These are phyloP conservation scores for Linum tenue DNA, from an alignment of 345 rosid genomes.

Conservation along the genomic window DNA sequence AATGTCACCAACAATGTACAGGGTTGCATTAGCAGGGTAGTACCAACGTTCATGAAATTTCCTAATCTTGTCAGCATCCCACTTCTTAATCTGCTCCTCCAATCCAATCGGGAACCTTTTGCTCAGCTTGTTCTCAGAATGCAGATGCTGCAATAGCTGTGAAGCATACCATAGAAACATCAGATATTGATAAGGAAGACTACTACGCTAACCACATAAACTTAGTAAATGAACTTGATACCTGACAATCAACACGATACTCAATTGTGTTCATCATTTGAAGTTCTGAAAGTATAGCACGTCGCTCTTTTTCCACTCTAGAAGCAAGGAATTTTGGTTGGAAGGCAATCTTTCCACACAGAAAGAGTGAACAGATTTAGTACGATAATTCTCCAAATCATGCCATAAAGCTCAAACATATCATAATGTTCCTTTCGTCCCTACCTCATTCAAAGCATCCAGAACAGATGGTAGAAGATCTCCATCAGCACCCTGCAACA, in stretches of 20 bases:
- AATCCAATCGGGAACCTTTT: conserved; percentile 96
- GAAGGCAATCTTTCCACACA: conserved; percentile 71
- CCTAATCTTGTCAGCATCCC: conserved; percentile 98
- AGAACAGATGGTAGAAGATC: conserved; percentile 79
- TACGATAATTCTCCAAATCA: neutral
- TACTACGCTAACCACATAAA: conserved; percentile 12
- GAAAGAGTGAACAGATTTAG: neutral
- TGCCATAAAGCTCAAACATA: conserved; percentile 5
- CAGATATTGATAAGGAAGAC: conserved; percentile 10
- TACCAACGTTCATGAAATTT: conserved; percentile 99
- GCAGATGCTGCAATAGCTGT: conserved; percentile 88
- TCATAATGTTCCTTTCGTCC: conserved; percentile 1
- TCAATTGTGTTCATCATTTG: conserved; percentile 99
- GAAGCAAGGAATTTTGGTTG: conserved; percentile 91
- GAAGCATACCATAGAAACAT: conserved; percentile 10
- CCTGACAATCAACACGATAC: conserved; percentile 99
- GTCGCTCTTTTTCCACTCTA: conserved; percentile 93
- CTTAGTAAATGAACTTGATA: conserved; percentile 15
- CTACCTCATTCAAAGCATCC: conserved; percentile 95
- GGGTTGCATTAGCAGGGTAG: conserved; percentile 93
- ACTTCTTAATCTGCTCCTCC: conserved; percentile 96
- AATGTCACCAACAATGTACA: conserved; percentile 90
- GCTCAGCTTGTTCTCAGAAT: conserved; percentile 98
- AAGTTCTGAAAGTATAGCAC: conserved; percentile 97
- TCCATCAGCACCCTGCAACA: conserved; percentile 63